These are phyloP conservation scores for Ophiocordyceps polyrhachis-furcata DNA, from an alignment of 2,329 filamentous ascomycete genomes.

Conservation along the genomic window DNA sequence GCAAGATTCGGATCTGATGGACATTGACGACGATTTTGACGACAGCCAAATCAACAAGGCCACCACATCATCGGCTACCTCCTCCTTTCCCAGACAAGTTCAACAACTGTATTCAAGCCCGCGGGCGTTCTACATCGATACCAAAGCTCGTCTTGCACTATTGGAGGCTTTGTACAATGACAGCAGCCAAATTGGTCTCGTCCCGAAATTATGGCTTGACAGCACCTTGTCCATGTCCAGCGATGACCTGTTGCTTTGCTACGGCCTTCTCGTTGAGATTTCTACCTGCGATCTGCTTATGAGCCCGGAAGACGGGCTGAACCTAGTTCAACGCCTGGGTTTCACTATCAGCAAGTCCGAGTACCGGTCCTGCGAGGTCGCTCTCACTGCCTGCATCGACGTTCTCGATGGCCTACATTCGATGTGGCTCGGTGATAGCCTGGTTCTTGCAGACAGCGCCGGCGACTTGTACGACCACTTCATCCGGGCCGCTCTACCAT, in stretches of 20 bases:
- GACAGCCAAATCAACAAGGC: constrained; percentile 37
- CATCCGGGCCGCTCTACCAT: constrained; percentile 45
- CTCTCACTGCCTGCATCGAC: constrained; percentile 47
- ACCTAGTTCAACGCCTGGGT: constrained; percentile 31
- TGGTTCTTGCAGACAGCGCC: constrained; percentile 44
- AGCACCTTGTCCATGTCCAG: constrained; percentile 28
- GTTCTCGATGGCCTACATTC: constrained; percentile 44
- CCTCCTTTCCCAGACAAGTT: constrained; percentile 27
- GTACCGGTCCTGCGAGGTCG: constrained; percentile 57
- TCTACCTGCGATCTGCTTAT: constrained; percentile 34
- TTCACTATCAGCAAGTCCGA: constrained; percentile 34
- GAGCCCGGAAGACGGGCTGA: constrained; percentile 24
- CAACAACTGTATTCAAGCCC: constrained; percentile 21
- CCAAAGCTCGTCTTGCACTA: constrained; percentile 25
- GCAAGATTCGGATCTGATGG: constrained; percentile 36
- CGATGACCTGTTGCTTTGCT: constrained; percentile 34
- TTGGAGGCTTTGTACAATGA: constrained; percentile 24
- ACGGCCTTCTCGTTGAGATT: constrained; percentile 29
- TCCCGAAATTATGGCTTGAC: constrained; percentile 32
- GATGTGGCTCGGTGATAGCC: constrained; percentile 42
- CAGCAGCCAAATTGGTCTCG: constrained; percentile 23
- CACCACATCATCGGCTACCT: constrained; percentile 15
- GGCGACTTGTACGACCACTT: constrained; percentile 68
- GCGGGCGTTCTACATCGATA: constrained; percentile 28
- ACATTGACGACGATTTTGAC: constrained; percentile 46